Conservation (phyloP, 2,329 filamentous ascomycete genomes). For the Aureobasidium sp. region DNA sequence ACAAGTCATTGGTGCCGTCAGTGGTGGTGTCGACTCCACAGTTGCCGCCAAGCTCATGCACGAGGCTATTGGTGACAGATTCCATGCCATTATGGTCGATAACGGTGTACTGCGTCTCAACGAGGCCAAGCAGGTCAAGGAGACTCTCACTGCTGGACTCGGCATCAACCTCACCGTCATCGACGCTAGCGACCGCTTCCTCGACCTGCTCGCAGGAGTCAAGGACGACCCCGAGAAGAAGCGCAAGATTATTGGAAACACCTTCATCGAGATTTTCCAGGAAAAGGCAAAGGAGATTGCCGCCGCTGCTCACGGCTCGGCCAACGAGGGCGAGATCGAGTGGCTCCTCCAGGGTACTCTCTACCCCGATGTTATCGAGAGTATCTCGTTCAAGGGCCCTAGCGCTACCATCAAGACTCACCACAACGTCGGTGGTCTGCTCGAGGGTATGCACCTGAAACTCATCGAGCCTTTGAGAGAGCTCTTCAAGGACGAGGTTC, state of each 20-base stretch:
- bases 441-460: constrained; percentile 56
- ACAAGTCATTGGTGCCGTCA: constrained; percentile 75
- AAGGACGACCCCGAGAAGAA: constrained; percentile 73
- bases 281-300: constrained; percentile 70
- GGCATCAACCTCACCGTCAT: constrained; percentile 88
- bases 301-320: constrained; percentile 58
- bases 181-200: constrained; percentile 70
- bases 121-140: constrained; percentile 74
- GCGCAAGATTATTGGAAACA: constrained; percentile 81
- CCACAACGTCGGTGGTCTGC: constrained; percentile 66
- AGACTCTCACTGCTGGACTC: constrained; percentile 69
- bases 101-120: constrained; percentile 81
- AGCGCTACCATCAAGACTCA: constrained; percentile 68
- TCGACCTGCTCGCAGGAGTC: constrained; percentile 68
- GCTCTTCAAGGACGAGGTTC: constrained; percentile 79
- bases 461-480: constrained; percentile 73
- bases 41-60: constrained; percentile 82
- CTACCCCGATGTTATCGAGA: constrained; percentile 68
- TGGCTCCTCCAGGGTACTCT: constrained; percentile 86
- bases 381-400: constrained; percentile 66
- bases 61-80: constrained; percentile 77
- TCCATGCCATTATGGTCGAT: constrained; percentile 79
- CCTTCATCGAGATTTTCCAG: constrained; percentile 79
- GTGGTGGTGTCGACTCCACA: constrained; percentile 82
- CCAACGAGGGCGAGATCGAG: constrained; percentile 66